Conservation (phyloP, 192 early-diverging fungal genomes). For the Cladochytrium replicatum region DNA sequence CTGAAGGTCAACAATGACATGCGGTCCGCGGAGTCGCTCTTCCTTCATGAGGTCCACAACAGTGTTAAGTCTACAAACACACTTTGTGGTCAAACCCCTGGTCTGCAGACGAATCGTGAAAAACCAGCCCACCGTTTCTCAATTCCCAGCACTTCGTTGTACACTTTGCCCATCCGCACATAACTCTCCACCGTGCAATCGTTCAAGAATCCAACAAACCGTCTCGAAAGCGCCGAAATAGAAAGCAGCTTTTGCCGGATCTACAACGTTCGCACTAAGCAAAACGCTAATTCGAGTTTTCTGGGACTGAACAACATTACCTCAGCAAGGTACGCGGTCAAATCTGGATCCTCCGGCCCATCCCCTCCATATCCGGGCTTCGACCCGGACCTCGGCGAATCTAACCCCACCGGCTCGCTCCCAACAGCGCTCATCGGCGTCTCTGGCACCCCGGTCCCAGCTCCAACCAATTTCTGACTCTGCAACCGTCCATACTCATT, state of each 20-base stretch:
- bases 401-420: no score
- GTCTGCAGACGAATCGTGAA: conserved; percentile 5
- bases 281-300: background rate
- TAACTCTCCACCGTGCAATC: conserved; percentile 61
- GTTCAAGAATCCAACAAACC: conserved; percentile 59
- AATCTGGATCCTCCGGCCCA: conserved; percentile 10
- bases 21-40: conserved; percentile 62
- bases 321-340: conserved; percentile 7
- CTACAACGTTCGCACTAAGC: conserved; percentile 7
- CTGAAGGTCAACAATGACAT: conserved; percentile 58
- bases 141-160: conserved; percentile 66
- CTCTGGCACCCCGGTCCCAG: no score
- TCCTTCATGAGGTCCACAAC: conserved; percentile 68
- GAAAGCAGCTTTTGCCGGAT: conserved; percentile 52
- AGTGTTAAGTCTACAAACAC: conserved; percentile 43
- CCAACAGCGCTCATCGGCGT: no score
- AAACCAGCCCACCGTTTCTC: no score
- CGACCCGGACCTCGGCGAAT: no score
- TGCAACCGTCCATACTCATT: no score
- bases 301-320: background rate
- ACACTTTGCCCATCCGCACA: conserved; percentile 56
- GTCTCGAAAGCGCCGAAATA: conserved; percentile 57
- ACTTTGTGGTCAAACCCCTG: background rate
- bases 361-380: no score
- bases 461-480: no score